phyloP scores from a whole-genome alignment of 768 basidiomycete genomes.

The Macrolepiota albuminosa region DNA sequence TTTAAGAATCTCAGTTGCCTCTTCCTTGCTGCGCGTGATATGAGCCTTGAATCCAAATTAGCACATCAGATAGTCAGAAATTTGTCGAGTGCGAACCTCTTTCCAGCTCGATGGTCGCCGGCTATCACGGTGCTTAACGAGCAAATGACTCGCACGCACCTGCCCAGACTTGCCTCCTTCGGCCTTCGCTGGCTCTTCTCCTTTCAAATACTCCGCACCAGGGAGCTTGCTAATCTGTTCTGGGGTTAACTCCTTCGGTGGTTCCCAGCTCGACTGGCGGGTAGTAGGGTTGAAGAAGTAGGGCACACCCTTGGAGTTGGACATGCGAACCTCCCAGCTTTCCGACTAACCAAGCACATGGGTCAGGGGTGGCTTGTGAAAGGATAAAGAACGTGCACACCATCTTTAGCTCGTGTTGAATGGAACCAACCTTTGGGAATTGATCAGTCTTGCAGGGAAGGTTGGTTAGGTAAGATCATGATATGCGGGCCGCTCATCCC shows the following conservation, averaged over 20 bases:
- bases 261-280: conserved; percentile 74
- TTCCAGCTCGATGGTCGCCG: conserved; percentile 81
- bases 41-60: conserved; percentile 39
- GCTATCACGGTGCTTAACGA: conserved; percentile 87
- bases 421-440: neutral
- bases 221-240: conserved; percentile 61
- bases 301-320: conserved; percentile 67
- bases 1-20: conserved; percentile 79
- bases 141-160: conserved; percentile 91
- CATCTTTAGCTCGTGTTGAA: neutral
- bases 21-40: conserved; percentile 84
- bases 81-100: conserved; percentile 46
- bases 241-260: conserved; percentile 55
- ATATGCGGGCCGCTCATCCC: neutral
- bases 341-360: neutral
- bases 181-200: neutral
- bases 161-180: conserved; percentile 34
- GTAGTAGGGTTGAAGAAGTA: conserved; percentile 85
- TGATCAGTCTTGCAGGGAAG: neutral
- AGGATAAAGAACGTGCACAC: neutral
- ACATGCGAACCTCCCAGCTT: conserved; percentile 85
- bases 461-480: neutral
- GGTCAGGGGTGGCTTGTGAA: neutral
- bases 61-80: neutral
- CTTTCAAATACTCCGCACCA: conserved; percentile 51